phyloP scores from a whole-genome alignment of 139 green algal species.

The Raphidocelis subcapitata region DNA sequence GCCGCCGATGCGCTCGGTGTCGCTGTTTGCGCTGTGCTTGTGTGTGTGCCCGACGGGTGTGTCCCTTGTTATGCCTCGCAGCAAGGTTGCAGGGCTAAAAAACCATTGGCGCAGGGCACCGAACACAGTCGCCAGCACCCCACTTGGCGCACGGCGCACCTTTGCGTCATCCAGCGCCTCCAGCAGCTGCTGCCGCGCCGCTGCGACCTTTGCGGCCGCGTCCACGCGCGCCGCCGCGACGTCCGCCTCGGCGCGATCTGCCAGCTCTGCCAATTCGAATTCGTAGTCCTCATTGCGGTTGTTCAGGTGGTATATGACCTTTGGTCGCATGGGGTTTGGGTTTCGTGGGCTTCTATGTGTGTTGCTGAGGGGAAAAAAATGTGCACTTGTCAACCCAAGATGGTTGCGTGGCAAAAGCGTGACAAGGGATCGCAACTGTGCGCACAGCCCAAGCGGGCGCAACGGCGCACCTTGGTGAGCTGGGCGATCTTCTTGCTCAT shows the following conservation, averaged over 20 bases:
- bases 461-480: conserved; percentile 60
- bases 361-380: too few relatives aligned
- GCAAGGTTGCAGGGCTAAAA: not conserved
- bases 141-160: conserved; percentile 26
- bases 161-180: conserved; percentile 29
- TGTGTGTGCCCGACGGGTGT: too few relatives aligned
- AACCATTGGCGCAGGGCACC: conserved; percentile 11
- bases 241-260: conserved; percentile 71
- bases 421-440: not conserved
- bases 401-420: conserved; percentile 1
- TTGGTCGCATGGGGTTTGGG: too few relatives aligned
- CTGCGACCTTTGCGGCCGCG: conserved; percentile 53
- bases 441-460: not conserved
- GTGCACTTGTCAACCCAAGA: too few relatives aligned
- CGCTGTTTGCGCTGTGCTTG: not conserved
- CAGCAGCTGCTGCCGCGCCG: conserved; percentile 58
- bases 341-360: not conserved
- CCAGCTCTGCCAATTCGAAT: conserved; percentile 67
- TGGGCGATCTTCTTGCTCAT: conserved; percentile 87
- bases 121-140: conserved; percentile 10
- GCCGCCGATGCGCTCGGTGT: not conserved
- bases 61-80: too few relatives aligned
- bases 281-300: conserved; percentile 79
- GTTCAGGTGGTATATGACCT: conserved; percentile 85
- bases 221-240: conserved; percentile 68